Evolutionary conservation across 768 basidiomycete genomes (phyloP).

Genomic region (Suillus tomentosus): DNA sequence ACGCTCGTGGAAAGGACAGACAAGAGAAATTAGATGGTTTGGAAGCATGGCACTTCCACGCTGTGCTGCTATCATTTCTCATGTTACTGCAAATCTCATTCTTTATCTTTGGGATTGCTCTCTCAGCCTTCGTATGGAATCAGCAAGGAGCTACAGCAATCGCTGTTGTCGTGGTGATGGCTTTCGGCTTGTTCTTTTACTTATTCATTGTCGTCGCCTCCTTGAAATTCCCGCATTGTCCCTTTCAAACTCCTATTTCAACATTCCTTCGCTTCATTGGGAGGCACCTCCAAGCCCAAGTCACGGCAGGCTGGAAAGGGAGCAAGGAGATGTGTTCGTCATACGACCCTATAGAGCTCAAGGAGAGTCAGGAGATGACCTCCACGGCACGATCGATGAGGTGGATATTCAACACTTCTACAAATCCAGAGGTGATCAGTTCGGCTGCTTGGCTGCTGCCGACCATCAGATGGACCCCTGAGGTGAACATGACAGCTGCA

Average conservation of each 20-base stretch:
- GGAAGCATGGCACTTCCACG: neutral
- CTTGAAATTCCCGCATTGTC: neutral
- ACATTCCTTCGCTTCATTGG: neutral
- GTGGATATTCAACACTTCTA: slow-evolving; percentile 25
- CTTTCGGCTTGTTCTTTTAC: neutral
- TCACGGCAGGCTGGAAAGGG: no score
- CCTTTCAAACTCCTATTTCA: neutral
- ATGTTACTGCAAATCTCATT: slow-evolving; percentile 14
- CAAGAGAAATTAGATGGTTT: neutral
- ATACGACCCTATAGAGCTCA: neutral
- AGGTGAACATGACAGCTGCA: neutral
- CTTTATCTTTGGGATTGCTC: neutral
- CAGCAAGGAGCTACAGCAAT: neutral
- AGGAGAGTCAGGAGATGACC: neutral
- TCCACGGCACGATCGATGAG: slow-evolving; percentile 1
- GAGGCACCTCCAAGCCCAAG: neutral
- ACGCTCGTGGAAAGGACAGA: slow-evolving; percentile 10
- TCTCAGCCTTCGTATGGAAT: slow-evolving; percentile 2
- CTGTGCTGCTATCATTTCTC: neutral
- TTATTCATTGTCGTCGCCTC: neutral
- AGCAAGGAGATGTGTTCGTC: neutral
- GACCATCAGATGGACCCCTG: neutral
- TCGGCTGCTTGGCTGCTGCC: neutral
- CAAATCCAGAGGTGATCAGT: slow-evolving; percentile 14
- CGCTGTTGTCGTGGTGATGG: neutral